Percentiles rank a stretch among this genome's conserved stretches.
These are phyloP conservation scores for Leccinum angustisporum DNA, from an alignment of 1,284 basidiomycete genomes.

Conservation along the genomic window DNA sequence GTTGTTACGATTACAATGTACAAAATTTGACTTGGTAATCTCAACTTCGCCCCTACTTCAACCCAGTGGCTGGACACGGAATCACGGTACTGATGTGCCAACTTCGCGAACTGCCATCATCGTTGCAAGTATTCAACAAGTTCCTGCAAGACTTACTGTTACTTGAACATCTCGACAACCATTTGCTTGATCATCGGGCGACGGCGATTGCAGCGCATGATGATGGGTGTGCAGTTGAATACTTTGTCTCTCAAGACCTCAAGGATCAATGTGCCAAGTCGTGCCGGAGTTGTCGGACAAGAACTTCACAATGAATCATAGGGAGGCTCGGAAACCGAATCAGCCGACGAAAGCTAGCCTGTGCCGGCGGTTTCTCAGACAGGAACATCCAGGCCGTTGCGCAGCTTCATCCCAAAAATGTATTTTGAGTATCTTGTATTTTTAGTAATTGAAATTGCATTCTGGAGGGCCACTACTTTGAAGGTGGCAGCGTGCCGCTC, in stretches of 20 bases:
- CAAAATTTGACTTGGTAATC: neutral
- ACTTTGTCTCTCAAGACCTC: neutral
- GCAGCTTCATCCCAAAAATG: neutral
- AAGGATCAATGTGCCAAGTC: neutral
- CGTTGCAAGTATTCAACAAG: too few species aligned
- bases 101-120: neutral
- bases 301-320: neutral
- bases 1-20: neutral
- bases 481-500: too few species aligned
- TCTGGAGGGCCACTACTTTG: too few species aligned
- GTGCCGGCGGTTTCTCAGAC: neutral
- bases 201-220: too few species aligned
- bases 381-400: neutral
- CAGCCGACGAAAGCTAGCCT: neutral
- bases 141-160: too few species aligned
- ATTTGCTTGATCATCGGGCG: too few species aligned
- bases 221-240: too few species aligned
- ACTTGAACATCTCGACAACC: too few species aligned
- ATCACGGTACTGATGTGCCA: neutral
- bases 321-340: too few species aligned
- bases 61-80: neutral
- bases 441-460: neutral
- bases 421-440: neutral
- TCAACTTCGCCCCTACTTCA: neutral
- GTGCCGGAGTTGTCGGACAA: neutral